Evolutionary conservation across 441 rosid species (phyloP).

Genomic region (Flueggea neowawraea): DNA sequence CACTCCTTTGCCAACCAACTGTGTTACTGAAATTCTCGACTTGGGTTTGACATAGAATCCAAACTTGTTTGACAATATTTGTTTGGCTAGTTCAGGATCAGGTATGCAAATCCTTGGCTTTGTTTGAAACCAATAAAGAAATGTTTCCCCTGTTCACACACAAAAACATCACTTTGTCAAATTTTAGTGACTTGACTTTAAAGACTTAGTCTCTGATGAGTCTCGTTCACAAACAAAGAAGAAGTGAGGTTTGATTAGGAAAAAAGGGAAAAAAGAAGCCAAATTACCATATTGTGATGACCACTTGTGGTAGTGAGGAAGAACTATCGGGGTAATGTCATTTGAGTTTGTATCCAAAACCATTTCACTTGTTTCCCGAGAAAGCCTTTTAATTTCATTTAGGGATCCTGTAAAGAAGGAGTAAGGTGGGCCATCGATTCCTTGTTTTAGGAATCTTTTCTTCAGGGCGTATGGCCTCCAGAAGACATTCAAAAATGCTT

Average conservation of each 20-base stretch:
- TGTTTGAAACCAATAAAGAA: slow-evolving; percentile 43
- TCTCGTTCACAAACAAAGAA: too few species aligned
- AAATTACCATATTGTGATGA: slow-evolving; percentile 17
- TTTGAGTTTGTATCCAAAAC: slow-evolving; percentile 23
- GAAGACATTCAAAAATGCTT: slow-evolving; percentile 6
- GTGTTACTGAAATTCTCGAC: slow-evolving; percentile 8
- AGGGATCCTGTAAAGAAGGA: slow-evolving; percentile 23
- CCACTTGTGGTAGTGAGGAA: slow-evolving; percentile 27
- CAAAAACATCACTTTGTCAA: neutral
- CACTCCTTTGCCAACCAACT: slow-evolving; percentile 34
- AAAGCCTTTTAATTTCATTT: slow-evolving; percentile 12
- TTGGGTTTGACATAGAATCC: slow-evolving; percentile 28
- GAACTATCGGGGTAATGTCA: slow-evolving; percentile 14
- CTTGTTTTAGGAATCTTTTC: slow-evolving; percentile 24
- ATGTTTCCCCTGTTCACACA: slow-evolving; percentile 30
- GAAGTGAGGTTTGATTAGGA: too few species aligned
- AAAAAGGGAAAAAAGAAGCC: neutral
- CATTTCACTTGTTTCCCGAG: neutral
- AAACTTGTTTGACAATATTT: slow-evolving; percentile 34
- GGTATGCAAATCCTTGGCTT: slow-evolving; percentile 31
- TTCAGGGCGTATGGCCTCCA: slow-evolving; percentile 36
- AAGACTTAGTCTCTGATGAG: neutral
- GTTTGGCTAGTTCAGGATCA: slow-evolving; percentile 38
- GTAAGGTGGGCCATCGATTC: slow-evolving; percentile 31
- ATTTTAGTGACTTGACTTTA: neutral